Evolutionary conservation across 345 rosid species (phyloP).

Genomic region (Brassica nigra): DNA sequence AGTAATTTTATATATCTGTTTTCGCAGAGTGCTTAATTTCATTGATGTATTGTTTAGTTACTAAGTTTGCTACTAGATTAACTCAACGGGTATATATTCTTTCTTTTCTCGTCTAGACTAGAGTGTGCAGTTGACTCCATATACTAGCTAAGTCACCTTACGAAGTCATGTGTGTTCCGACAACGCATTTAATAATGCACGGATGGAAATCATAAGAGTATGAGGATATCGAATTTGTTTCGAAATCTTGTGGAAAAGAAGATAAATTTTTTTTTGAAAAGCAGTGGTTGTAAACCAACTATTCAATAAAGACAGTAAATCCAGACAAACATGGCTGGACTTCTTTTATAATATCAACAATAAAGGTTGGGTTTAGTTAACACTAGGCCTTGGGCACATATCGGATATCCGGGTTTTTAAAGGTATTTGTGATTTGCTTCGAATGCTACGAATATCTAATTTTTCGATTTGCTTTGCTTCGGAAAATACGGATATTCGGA

Average conservation of each 20-base stretch:
- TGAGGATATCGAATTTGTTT: background rate
- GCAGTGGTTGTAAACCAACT: conserved; percentile 6
- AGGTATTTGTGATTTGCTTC: too few species aligned
- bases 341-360: background rate
- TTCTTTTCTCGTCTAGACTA: background rate
- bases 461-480: too few species aligned
- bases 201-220: background rate
- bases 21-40: background rate
- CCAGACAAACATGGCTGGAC: background rate
- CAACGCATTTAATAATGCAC: conserved; percentile 11
- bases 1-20: background rate
- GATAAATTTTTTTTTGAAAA: background rate
- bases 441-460: too few species aligned
- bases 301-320: conserved; percentile 13
- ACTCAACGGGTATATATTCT: background rate
- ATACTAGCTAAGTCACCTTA: background rate
- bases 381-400: too few species aligned
- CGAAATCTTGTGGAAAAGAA: background rate
- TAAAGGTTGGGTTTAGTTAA: too few species aligned
- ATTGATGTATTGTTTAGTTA: background rate
- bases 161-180: background rate
- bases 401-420: too few species aligned
- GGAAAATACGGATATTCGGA: too few species aligned
- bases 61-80: background rate
- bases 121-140: conserved; percentile 4